These are phyloP conservation scores for Suillus ampliporus DNA, from an alignment of 768 basidiomycete genomes.

Conservation along the genomic window DNA sequence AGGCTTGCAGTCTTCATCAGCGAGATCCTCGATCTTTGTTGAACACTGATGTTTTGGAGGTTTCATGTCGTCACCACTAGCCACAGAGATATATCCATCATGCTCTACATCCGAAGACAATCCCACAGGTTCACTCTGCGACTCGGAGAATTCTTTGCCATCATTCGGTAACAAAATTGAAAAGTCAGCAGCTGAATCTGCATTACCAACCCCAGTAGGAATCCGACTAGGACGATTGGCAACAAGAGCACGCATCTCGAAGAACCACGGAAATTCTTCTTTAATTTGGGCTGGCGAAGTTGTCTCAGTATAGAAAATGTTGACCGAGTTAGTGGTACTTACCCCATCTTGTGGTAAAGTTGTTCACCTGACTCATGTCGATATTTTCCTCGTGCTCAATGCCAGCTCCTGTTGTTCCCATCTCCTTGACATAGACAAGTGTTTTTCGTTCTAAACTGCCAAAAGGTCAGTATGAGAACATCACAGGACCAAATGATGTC, in stretches of 20 bases:
- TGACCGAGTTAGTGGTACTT: neutral
- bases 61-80: neutral
- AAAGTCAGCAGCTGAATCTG: neutral
- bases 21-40: neutral
- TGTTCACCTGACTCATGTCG: neutral
- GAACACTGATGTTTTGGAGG: neutral
- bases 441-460: constrained; percentile 1
- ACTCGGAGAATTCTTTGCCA: neutral
- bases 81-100: no score
- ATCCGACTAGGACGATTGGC: neutral
- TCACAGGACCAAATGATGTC: neutral
- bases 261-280: neutral
- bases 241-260: neutral
- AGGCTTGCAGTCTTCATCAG: neutral
- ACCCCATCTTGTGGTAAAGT: neutral
- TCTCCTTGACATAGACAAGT: neutral
- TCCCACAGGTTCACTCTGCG: neutral
- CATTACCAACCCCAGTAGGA: neutral
- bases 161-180: neutral
- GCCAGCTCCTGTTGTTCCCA: constrained; percentile 3
- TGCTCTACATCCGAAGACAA: neutral
- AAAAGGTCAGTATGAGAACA: neutral
- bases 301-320: neutral
- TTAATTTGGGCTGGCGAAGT: neutral
- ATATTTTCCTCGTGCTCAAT: neutral